Base-by-base conservation (phyloP, 192 early-diverging fungal genomes). In the Phycomyces blakesleeanus region DNA sequence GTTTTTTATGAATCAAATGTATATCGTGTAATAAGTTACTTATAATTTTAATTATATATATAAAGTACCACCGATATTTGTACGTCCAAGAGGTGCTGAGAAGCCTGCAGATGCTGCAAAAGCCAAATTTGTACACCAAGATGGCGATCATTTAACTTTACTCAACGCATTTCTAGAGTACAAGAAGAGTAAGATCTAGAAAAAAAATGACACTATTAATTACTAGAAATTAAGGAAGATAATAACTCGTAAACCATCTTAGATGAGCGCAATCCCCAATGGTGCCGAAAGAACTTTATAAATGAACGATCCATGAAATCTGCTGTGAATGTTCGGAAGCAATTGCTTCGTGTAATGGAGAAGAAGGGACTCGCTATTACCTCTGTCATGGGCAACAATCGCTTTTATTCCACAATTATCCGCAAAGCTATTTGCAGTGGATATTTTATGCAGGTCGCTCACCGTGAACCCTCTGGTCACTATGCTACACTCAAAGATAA, bases 381-480 rank as follows among this genome's bases (percentile, higher is more conserved):
- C 25, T 89, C 86, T 10, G 87, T 85, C 11, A 71, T 81, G 34
- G 89, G 87, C 72, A 82, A 85, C 61, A 85, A 88, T 63, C 71
- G 75, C 34, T 63, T 69, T 16, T 97, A 93, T 55, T 96, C 92
- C 67, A 76, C 76, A 5, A 92, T 91, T 56, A 95, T 99, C 64
- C 84, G 93, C 49, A 87, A 85, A 71, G 93, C 95, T 12, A 71
- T 99, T 58, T 81, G 86, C 0, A 77, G 93, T 26, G 97, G 97
- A 24, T 97, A 90, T 82, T 99, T 96, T 76, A 99, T 97, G 97
- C 94, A 97, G 71, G 93, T 95, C 7, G 97, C 92, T 5, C 92
- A 97, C 72, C 73, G 89, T 60, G 92, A 95, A 61, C 79, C 86
- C 51, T 93, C 91, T 2, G 83, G 86, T 21, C 81, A 85, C 63